Percentiles rank a stretch among this genome's conserved stretches.
These are phyloP conservation scores for Microsporum ferrugineum DNA, from an alignment of 2,329 filamentous ascomycete genomes.

Conservation along the genomic window DNA sequence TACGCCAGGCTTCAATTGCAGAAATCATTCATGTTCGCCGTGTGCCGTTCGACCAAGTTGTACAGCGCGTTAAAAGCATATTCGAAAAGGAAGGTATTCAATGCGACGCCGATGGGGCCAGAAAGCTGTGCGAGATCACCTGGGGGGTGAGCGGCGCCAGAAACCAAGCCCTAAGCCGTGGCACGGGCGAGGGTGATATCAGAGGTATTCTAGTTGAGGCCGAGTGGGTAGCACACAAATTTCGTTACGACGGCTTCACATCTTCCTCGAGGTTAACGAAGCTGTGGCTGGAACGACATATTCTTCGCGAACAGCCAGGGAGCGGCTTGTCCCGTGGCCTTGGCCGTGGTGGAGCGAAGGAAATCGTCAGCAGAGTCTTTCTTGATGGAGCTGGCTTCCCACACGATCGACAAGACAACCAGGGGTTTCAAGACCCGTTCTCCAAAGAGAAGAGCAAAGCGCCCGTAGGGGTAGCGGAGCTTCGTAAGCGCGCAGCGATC, in stretches of 20 bases:
- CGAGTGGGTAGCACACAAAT: slow-evolving; percentile 53
- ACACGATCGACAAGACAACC: slow-evolving; percentile 28
- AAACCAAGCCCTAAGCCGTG: slow-evolving; percentile 38
- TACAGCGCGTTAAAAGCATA: slow-evolving; percentile 65
- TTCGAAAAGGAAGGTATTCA: slow-evolving; percentile 83
- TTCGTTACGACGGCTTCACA: slow-evolving; percentile 36
- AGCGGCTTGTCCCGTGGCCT: slow-evolving; percentile 47
- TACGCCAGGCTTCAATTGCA: slow-evolving; percentile 73
- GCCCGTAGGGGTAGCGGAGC: slow-evolving; percentile 47
- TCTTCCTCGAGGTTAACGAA: slow-evolving; percentile 39
- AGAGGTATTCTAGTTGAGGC: slow-evolving; percentile 53
- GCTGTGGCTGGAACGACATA: slow-evolving; percentile 49
- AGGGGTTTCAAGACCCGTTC: slow-evolving; percentile 28
- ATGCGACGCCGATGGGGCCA: slow-evolving; percentile 78
- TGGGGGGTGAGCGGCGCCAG: slow-evolving; percentile 53
- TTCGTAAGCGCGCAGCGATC: slow-evolving; percentile 49
- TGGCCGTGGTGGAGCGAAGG: slow-evolving; percentile 52
- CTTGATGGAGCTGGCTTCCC: slow-evolving; percentile 53
- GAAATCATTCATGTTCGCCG: slow-evolving; percentile 89
- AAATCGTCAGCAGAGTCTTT: slow-evolving; percentile 56
- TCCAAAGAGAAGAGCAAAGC: slow-evolving; percentile 19
- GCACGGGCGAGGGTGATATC: slow-evolving; percentile 45
- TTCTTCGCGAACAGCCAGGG: slow-evolving; percentile 43
- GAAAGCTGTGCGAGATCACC: slow-evolving; percentile 55
- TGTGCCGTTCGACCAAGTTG: slow-evolving; percentile 74